Percentiles rank a stretch among this genome's conserved stretches.
These are phyloP conservation scores for Incumbomyces delicatus DNA, from an alignment of 2,329 filamentous ascomycete species.

Conservation along the genomic window DNA sequence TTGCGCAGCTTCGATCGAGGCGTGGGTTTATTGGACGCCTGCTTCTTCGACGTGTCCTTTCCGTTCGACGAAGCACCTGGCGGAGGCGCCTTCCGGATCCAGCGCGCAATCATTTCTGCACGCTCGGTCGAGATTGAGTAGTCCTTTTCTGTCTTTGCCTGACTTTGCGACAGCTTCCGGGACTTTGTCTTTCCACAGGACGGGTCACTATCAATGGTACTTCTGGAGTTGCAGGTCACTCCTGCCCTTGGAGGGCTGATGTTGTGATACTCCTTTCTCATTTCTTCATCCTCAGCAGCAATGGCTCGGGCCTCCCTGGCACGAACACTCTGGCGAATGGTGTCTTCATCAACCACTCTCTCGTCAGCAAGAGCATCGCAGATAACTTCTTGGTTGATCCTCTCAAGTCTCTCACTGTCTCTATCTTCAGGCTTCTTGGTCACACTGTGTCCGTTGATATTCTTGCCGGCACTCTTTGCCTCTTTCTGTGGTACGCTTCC, in stretches of 20 bases:
- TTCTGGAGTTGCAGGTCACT: neutral
- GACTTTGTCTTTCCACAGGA: constrained; percentile 5
- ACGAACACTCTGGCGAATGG: constrained; percentile 53
- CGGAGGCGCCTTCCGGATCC: constrained; percentile 53
- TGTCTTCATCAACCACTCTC: constrained; percentile 56
- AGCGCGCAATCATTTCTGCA: constrained; percentile 57
- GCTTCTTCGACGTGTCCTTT: neutral
- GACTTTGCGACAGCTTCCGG: constrained; percentile 45
- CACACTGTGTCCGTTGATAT: neutral
- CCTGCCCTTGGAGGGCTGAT: neutral
- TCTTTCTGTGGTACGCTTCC: constrained; percentile 9
- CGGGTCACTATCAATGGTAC: constrained; percentile 1
- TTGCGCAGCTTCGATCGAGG: constrained; percentile 10
- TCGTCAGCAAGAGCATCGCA: constrained; percentile 60
- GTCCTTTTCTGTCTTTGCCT: constrained; percentile 46
- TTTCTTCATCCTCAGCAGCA: constrained; percentile 44
- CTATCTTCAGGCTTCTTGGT: constrained; percentile 28
- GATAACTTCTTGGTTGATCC: constrained; percentile 55
- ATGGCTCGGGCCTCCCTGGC: constrained; percentile 49
- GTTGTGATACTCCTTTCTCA: constrained; percentile 16
- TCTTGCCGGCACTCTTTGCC: neutral
- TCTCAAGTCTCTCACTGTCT: constrained; percentile 44
- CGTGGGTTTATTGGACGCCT: constrained; percentile 11
- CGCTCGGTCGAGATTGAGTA: constrained; percentile 62
- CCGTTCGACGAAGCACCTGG: constrained; percentile 6